A percentile compares a stretch with the other conserved stretches of the same genome.
Evolutionary conservation across 768 basidiomycete species (phyloP).

Genomic region (Termitomyces sp.): DNA sequence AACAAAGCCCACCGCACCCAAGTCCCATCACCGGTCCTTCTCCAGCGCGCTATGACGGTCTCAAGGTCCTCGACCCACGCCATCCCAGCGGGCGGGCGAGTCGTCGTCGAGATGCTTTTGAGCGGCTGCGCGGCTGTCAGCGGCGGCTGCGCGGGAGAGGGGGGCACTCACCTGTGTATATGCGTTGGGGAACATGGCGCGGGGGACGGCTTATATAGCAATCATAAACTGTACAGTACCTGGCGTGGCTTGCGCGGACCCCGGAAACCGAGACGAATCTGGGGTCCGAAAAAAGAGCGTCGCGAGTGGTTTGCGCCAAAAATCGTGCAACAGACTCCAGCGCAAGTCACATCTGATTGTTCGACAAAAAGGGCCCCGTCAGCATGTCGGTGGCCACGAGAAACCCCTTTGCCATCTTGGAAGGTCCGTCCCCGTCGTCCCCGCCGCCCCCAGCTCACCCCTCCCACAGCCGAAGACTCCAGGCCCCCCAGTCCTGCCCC

Average conservation of each 20-base stretch:
- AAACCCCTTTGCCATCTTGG: constrained; percentile 83
- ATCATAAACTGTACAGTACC: constrained; percentile 43
- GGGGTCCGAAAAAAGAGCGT: constrained; percentile 12
- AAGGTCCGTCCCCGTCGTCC: constrained; percentile 44
- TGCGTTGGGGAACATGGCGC: neutral
- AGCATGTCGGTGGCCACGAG: constrained; percentile 87
- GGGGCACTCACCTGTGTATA: constrained; percentile 47
- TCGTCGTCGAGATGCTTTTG: constrained; percentile 92
- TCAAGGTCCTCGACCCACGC: constrained; percentile 79
- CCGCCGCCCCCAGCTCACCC: constrained; percentile 10
- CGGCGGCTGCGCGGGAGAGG: neutral
- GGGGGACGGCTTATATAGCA: constrained; percentile 8
- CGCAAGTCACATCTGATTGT: constrained; percentile 13
- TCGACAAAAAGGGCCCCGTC: constrained; percentile 52
- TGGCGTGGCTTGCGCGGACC: constrained; percentile 41
- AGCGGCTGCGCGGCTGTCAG: constrained; percentile 39
- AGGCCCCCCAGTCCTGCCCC: constrained; percentile 36
- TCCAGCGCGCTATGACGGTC: constrained; percentile 83
- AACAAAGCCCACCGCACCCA: constrained; percentile 68
- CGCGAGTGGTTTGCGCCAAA: constrained; percentile 2
- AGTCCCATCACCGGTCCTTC: constrained; percentile 74
- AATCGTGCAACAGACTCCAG: constrained; percentile 7
- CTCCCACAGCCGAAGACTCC: constrained; percentile 40
- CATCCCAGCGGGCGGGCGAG: constrained; percentile 68
- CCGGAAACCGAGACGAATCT: constrained; percentile 24